Conservation (phyloP, 345 rosid species). For the Toxicodendron radicans region DNA sequence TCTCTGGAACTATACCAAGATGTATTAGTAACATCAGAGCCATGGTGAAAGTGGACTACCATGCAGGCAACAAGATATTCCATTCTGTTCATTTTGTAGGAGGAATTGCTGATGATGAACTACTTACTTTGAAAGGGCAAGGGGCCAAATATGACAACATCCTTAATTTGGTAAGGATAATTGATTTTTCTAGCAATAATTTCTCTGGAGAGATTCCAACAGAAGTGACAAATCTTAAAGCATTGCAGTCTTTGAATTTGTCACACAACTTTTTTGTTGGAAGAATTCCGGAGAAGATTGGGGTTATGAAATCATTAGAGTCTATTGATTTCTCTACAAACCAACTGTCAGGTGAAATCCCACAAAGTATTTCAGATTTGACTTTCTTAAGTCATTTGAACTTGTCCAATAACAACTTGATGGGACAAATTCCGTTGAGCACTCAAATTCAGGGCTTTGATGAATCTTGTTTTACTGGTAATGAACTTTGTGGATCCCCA, state of each 20-base stretch:
- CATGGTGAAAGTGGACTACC: neutral
- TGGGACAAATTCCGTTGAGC: neutral
- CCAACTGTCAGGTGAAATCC: conserved; percentile 11
- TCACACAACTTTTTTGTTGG: neutral
- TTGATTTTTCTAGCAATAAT: conserved; percentile 3
- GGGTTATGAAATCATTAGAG: conserved; percentile 1
- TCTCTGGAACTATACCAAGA: conserved; percentile 10
- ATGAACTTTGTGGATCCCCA: conserved; percentile 7
- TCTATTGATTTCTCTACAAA: neutral
- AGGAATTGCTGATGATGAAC: neutral
- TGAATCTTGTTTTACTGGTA: neutral
- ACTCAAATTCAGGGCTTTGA: neutral
- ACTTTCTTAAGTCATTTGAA: conserved; percentile 7
- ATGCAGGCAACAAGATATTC: neutral
- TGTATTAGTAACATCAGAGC: conserved; percentile 6
- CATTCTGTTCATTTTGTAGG: neutral
- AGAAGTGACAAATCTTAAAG: neutral
- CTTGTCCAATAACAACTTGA: neutral
- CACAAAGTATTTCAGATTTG: neutral
- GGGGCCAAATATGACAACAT: neutral
- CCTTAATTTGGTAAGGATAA: conserved; percentile 2
- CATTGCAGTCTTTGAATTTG: neutral
- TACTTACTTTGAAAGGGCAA: neutral
- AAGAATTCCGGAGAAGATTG: neutral
- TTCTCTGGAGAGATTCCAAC: conserved; percentile 2